phyloP scores from a whole-genome alignment of 1,139 yeast genomes.

The Yamadazyma friedrichii region DNA sequence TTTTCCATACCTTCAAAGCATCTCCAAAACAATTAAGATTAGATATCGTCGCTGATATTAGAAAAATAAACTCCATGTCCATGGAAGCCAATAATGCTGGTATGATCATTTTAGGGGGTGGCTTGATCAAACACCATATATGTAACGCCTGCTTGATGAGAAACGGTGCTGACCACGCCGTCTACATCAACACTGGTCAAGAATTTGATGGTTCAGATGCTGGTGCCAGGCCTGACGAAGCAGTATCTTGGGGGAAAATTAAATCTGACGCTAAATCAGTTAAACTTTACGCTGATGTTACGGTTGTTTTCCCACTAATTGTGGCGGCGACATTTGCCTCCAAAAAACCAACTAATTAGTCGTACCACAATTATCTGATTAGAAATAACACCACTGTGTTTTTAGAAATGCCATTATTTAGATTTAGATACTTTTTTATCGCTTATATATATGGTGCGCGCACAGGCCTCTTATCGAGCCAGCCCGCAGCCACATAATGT shows the following conservation, averaged over 20 bases:
- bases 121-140: slow-evolving; percentile 92
- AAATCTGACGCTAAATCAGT: slow-evolving; percentile 89
- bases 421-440: too few species aligned
- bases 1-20: slow-evolving; percentile 95
- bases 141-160: slow-evolving; percentile 98
- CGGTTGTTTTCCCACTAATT: slow-evolving; percentile 89
- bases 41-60: slow-evolving; percentile 91
- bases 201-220: slow-evolving; percentile 99
- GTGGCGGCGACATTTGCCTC: slow-evolving; percentile 96
- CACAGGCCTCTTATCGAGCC: slow-evolving; percentile 4
- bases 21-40: slow-evolving; percentile 85
- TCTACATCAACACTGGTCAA: slow-evolving; percentile 95
- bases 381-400: too few species aligned
- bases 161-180: slow-evolving; percentile 98
- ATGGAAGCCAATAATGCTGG: slow-evolving; percentile 97
- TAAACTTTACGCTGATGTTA: slow-evolving; percentile 95
- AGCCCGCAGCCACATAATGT: slow-evolving; percentile 6
- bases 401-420: too few species aligned
- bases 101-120: slow-evolving; percentile 96
- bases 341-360: slow-evolving; percentile 26
- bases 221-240: slow-evolving; percentile 99
- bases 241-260: slow-evolving; percentile 98
- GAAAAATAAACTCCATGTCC: slow-evolving; percentile 86
- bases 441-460: too few species aligned
- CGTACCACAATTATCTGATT: too few species aligned